Base-by-base conservation (phyloP, 352 stramenopile species). In the Phytophthora sansomeana region DNA sequence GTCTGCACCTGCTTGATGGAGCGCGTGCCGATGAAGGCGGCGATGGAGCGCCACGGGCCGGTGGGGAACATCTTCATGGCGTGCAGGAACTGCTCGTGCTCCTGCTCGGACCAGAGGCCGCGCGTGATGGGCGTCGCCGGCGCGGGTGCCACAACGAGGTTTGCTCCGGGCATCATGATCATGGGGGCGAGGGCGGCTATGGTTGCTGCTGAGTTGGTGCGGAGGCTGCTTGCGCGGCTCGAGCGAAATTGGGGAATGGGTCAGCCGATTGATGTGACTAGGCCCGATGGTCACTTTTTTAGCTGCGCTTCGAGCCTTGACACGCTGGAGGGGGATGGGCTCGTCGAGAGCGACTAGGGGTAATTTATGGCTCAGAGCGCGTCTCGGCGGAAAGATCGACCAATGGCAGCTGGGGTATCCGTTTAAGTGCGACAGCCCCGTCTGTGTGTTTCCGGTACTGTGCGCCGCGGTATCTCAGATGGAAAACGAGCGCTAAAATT, bases 1-100 rank as follows among this genome's bases (percentile, higher is more conserved):
- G 87, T 92, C 70, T 92, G 87, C 53, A 93, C 82, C 53, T 95
- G 87, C 68, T 91, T 91, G 65, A 93, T 90, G 14, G 83, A 90
- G 26, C 85, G 81, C 62, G 87, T 93, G 55, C 83, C 81, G 11
- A 95, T 85, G 64, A 88, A 81, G 38, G 80, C 78, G 4, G 87
- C 83, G 51, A 95, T 92, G 14, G 77, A 80, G 39, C 80, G 83
- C 87, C 87, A 95, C 33, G 85, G 84, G 17, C 85, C 83, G 24
- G 79, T 81, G 6, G 84, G 84, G 55, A 89, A 93, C 52, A 88
- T 77, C 67, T 95, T 90, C 79, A 95, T 91, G 46, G 81, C 87
- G 21, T 93, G 73, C 59, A 95, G 72, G 69, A 95, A 95, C 41
- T 86, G 80, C 59, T 93, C 83, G 65, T 95, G 87, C 48, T 95